Conservation (phyloP, 2,329 filamentous ascomycete species). For the Cladosporium sp. region DNA sequence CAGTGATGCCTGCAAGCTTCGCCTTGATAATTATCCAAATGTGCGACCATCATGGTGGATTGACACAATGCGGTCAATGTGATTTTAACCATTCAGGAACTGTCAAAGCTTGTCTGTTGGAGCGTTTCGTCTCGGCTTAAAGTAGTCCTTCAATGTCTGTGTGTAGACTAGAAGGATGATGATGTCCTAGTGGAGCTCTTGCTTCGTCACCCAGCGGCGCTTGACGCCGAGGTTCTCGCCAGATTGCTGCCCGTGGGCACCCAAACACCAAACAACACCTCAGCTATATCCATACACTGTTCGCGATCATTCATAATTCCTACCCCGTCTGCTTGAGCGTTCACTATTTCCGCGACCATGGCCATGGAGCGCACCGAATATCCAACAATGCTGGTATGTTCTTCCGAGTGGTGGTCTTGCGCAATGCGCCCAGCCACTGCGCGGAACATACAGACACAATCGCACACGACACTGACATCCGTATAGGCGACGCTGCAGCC, state of each 20-base stretch:
- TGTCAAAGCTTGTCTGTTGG: no score
- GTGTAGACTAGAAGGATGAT: background rate
- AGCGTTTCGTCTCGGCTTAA: background rate
- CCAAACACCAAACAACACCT: background rate
- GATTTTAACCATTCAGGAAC: no score
- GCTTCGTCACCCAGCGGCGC: background rate
- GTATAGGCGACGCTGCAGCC: constrained; percentile 74
- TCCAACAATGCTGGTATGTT: constrained; percentile 87
- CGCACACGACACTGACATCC: background rate
- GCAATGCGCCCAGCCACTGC: background rate
- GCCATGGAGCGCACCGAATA: constrained; percentile 81
- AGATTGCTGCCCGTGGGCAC: background rate
- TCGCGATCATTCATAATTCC: background rate
- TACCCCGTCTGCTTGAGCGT: constrained; percentile 1
- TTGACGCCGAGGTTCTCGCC: background rate
- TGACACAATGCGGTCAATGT: no score
- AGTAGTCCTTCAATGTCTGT: background rate
- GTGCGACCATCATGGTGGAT: no score
- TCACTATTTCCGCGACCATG: constrained; percentile 6
- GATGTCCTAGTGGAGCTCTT: background rate
- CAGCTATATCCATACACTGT: background rate
- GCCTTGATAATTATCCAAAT: no score
- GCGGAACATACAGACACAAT: constrained; percentile 1
- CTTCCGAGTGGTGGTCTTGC: background rate
- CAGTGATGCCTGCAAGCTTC: no score